Percentiles rank a stretch among this genome's conserved stretches.
Evolutionary conservation across 2,329 filamentous ascomycete genomes (phyloP).

Genomic region (Fusarium metavorans): DNA sequence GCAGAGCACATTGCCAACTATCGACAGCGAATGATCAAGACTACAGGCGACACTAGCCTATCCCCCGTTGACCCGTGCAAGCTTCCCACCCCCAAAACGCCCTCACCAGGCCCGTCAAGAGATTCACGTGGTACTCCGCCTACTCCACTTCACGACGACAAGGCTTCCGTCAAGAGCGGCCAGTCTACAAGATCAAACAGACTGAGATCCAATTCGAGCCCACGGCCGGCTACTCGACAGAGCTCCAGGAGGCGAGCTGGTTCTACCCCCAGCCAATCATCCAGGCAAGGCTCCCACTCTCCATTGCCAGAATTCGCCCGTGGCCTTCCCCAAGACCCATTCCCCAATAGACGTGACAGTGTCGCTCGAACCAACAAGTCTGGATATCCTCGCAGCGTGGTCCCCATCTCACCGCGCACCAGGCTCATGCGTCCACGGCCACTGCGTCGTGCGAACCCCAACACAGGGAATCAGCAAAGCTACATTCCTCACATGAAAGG

Average conservation of each 20-base stretch:
- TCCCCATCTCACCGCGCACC: not conserved
- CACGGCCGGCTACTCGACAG: not conserved
- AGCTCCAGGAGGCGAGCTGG: not conserved
- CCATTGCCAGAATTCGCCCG: slow-evolving; percentile 4
- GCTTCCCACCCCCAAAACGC: not conserved
- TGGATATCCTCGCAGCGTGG: not conserved
- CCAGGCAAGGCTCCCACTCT: not conserved
- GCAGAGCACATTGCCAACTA: slow-evolving; percentile 2
- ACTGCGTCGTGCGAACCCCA: not conserved
- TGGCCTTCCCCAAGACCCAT: slow-evolving; percentile 7
- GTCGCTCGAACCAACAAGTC: not conserved
- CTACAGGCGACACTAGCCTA: not conserved
- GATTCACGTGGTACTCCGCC: too few relatives aligned
- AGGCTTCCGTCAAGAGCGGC: not conserved
- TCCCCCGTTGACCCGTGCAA: not conserved
- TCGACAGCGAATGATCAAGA: slow-evolving; percentile 8
- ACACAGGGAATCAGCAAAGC: not conserved
- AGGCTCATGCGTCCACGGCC: not conserved
- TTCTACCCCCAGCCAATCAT: not conserved
- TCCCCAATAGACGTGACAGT: not conserved
- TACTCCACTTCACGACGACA: not conserved
- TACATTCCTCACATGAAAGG: not conserved
- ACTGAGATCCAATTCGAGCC: not conserved
- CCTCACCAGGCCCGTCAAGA: not conserved
- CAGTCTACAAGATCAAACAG: not conserved